A percentile compares a stretch with the other conserved stretches of the same genome.
Conservation (phyloP, 192 early-diverging fungal species). For the Coemansia sp. region DNA sequence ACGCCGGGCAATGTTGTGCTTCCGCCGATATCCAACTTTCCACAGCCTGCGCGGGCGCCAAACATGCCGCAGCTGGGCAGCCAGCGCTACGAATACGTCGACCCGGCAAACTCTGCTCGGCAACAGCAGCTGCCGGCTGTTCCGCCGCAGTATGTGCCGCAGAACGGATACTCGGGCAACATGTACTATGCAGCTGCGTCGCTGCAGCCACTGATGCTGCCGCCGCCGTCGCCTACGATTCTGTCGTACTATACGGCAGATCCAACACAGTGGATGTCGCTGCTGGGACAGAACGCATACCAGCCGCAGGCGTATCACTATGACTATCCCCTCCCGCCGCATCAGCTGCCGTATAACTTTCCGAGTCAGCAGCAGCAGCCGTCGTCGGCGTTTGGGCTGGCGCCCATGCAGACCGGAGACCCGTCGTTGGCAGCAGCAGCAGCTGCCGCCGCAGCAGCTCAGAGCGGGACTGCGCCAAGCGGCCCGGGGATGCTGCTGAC, state of each 20-base stretch:
- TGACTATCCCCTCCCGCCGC: conserved; percentile 36
- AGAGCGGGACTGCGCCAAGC: conserved; percentile 9
- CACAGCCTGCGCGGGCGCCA: conserved; percentile 13
- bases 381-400: conserved; percentile 14
- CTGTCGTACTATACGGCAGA: conserved; percentile 55
- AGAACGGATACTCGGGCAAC: conserved; percentile 15
- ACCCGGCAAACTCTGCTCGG: conserved; percentile 1
- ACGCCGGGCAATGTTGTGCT: conserved; percentile 12
- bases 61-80: conserved; percentile 3
- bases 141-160: conserved; percentile 8
- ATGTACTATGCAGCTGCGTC: conserved; percentile 25
- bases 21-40: conserved; percentile 18
- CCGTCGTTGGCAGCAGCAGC: conserved; percentile 11
- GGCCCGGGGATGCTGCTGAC: conserved; percentile 37
- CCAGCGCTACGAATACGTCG: conserved; percentile 4
- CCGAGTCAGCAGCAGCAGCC: conserved; percentile 22
- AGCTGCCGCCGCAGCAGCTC: conserved; percentile 20
- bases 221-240: conserved; percentile 56
- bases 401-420: conserved; percentile 10
- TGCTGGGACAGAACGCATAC: conserved; percentile 39
- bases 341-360: conserved; percentile 25
- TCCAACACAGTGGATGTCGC: conserved; percentile 47
- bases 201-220: conserved; percentile 51
- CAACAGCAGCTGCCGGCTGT: conserved; percentile 14
- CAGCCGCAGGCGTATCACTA: conserved; percentile 48